Base-by-base conservation (phyloP, 805 yeast genomes). In the Hanseniaspora thailandica region DNA sequence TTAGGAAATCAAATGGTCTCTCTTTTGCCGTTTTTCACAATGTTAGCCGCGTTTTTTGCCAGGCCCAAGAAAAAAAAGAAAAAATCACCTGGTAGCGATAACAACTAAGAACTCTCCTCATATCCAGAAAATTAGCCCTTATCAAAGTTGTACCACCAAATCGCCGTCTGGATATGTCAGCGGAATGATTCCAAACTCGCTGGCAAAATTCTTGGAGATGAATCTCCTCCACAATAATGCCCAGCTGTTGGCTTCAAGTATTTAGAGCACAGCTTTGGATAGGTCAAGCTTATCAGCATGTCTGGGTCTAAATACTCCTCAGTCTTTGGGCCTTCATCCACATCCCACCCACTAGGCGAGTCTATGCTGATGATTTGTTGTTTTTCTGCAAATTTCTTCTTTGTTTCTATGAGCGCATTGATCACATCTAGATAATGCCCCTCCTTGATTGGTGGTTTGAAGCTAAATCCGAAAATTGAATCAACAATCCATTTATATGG, bases 321-420 rank as follows among this genome's bases (percentile, higher is more conserved):
- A 3, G 36, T 36, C 5, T 25, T 12, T 0, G 93, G 95, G 0
- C 98, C 98, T 7, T 74, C 62, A 62, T 93, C 95, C 10, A 93
- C 97, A 62, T 89, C 90, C 98, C 98, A 93, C 0, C 97, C 96
- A 2, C 95, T 84, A 0, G 98, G 98, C 45, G 90, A 78, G 65
- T 93, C 98, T 2, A 93, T 85, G 0, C 41, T 38, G 15, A 38
- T 38, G 6, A 38, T 22, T 20, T 38, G 26, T n/a, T 9, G 13
- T 4, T 25, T 22, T n/a, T n/a, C n/a, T n/a, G n/a, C n/a, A n/a
- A n/a, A n/a, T 28, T 19, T n/a, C 20, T 25, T 10, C 33, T 8
- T n/a, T 41, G 19, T 7, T 6, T 33, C 26, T 2, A 45, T 43
- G 15, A 51, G 10, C 5, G 8, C 15, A 15, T 36, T 22, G 1